Base-by-base conservation (phyloP, 2,329 filamentous ascomycete species). In the Cercospora sp. region DNA sequence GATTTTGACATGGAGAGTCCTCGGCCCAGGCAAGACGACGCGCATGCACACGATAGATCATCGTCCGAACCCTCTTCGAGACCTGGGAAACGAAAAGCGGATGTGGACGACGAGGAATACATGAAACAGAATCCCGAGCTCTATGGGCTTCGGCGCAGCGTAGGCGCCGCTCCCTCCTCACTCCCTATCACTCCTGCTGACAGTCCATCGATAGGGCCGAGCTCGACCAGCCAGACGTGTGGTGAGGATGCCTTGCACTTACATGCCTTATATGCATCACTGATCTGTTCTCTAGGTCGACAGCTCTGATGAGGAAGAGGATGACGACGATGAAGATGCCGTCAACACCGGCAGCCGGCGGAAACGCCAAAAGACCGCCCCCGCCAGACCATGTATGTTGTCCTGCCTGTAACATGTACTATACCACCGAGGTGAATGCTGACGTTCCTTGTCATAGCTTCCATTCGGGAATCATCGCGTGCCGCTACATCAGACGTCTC, bases 41-140 rank as follows among this genome's bases (percentile, higher is more conserved):
- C 81, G 71, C 79, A 87, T 70, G 87, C 87, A 69, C 88, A 86
- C 71, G 70, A 87, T 81, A 77, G 85, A 75, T 91, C 90, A 72
- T 88, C 87, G 76, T 95, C 93, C 58, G 86, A 88, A 75, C 89
- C 90, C 75, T 91, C 90, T 53, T 86, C 85, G 70, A 86, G 88
- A 77, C 87, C 86, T 60, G 81, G 85, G 69, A 97, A 97, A 84
- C 90, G 93, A 72, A 89, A 85, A 75, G 78, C 79, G 79, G 85
- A 77, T 78, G 68, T 74, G 51, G 80, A 87, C 42, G 89, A 90
- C 62, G 80, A 95, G 74, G 90, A 95, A 67, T 94, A 89, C 77
- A 97, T 98, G 75, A 87, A 90, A 75, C 91, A 92, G 77, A 96
- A 99, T 76, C 95, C 95, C 55, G 93, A 97, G 81, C 85, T 99